A percentile compares a stretch with the other conserved stretches of the same genome.
phyloP scores from a whole-genome alignment of 139 green algal genomes.

The Coelastrella sp. region DNA sequence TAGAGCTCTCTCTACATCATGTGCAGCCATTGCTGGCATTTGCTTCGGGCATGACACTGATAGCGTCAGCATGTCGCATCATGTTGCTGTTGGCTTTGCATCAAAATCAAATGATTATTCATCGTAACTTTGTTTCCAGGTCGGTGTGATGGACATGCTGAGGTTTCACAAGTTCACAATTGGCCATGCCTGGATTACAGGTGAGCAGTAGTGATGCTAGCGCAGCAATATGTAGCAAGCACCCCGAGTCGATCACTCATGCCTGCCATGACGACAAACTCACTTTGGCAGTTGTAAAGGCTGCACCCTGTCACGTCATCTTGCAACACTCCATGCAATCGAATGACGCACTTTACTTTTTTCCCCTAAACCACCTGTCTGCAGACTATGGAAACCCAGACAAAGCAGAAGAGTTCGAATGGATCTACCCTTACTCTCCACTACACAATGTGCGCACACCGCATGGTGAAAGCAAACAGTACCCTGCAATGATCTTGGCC shows the following conservation, averaged over 20 bases:
- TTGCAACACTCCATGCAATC: too few species aligned
- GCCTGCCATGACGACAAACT: too few species aligned
- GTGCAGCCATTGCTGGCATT: too few species aligned
- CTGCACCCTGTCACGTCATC: too few species aligned
- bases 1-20: too few species aligned
- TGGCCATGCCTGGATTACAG: constrained; percentile 83
- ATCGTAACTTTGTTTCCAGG: not conserved
- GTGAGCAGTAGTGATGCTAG: not conserved
- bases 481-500: constrained; percentile 87
- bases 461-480: constrained; percentile 75
- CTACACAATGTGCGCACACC: constrained; percentile 93
- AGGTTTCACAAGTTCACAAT: constrained; percentile 98
- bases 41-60: too few species aligned
- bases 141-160: constrained; percentile 82
- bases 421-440: constrained; percentile 82
- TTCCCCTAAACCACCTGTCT: too few species aligned
- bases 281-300: too few species aligned
- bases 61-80: not conserved
- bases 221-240: too few species aligned
- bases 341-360: too few species aligned
- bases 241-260: not conserved
- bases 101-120: too few species aligned
- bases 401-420: constrained; percentile 75
- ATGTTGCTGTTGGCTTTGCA: too few species aligned
- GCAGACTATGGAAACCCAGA: constrained; percentile 89